These are phyloP conservation scores for Nepenthes mirabilis DNA, from an alignment of 148 eudicot species.

Conservation along the genomic window DNA sequence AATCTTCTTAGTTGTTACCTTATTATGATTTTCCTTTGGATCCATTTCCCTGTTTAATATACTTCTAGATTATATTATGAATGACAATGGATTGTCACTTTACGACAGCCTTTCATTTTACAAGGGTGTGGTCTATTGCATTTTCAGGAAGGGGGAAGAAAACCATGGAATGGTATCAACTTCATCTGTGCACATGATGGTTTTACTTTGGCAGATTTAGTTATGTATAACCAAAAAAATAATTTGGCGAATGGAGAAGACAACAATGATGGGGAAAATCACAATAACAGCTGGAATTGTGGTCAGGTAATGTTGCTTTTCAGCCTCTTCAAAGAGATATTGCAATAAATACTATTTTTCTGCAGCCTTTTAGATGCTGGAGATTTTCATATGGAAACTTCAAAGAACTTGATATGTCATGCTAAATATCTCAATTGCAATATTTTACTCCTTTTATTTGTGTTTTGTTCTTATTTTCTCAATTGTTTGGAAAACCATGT, in stretches of 20 bases:
- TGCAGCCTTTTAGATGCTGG: not conserved
- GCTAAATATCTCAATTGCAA: too few relatives aligned
- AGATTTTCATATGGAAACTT: too few relatives aligned
- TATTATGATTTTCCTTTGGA: too few relatives aligned
- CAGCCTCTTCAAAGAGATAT: too few relatives aligned
- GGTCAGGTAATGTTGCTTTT: slow-evolving; percentile 45
- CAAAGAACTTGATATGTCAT: too few relatives aligned
- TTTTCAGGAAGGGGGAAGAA: slow-evolving; percentile 81
- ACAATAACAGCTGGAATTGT: slow-evolving; percentile 97
- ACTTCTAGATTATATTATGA: not conserved
- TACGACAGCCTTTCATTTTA: not conserved
- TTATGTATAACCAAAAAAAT: slow-evolving; percentile 78
- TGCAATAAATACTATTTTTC: not conserved
- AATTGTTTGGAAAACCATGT: too few relatives aligned
- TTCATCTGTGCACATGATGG: slow-evolving; percentile 96
- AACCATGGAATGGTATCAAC: slow-evolving; percentile 96
- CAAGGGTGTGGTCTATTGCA: not conserved
- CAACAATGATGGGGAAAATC: slow-evolving; percentile 95
- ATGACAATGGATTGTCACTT: not conserved
- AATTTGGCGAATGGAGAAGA: slow-evolving; percentile 95
- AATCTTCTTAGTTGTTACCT: too few relatives aligned
- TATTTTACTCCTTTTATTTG: too few relatives aligned
- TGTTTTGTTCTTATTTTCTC: too few relatives aligned
- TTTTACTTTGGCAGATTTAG: slow-evolving; percentile 86
- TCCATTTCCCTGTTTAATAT: not conserved